Evolutionary conservation across 2,329 filamentous ascomycete species (phyloP), one percentile per base, ranked within the genome.

Genomic region (Aspergillus sp.): DNA sequence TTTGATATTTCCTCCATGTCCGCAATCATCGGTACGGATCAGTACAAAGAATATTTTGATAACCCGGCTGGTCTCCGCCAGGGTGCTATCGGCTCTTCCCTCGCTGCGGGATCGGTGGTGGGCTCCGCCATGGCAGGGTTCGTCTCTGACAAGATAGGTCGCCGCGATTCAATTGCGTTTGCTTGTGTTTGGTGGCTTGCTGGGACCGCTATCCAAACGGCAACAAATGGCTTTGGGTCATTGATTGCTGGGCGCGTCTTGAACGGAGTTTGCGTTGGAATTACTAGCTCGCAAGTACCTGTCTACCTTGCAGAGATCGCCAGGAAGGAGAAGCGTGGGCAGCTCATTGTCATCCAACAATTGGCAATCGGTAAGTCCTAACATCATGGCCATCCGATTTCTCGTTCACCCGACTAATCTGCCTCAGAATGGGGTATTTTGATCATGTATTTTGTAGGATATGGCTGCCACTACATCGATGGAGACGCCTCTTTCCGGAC

Each of bases 1-100:
- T 84, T 84, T 64, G 82, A 84, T 67, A 82, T 84, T 57, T 80
- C 77, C 4, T 82, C 79, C 12, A 83, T 84, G 78, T 78, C 74
- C 49, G 82, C 80, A 43, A 81, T 82, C 60, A 77, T 84, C 49
- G 77, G 77, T 39, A 81, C 80, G 0, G 47, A 73, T 1, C 80
- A 83, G 64, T 83, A 83, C 64, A 69, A 76, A 31, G 66, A 73
- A 5, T 84, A 79, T 62, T 84, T 84, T 66, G 63, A 83, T 64
- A 79, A 80, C 47, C 82, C 82, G 7, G 69, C 76, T 44, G 78
- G 78, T 14, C 66, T 79, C 17, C 65, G 69, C 2, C 81, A 83
- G 66, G 81, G 80, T 44, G 79, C 73, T 4, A 84, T 83, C 55
- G 77, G 76, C 33, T 75, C 79, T 31, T 72, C 80, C n/a, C 70